Conservation (phyloP, 768 basidiomycete species). For the Mrakia frigida region DNA sequence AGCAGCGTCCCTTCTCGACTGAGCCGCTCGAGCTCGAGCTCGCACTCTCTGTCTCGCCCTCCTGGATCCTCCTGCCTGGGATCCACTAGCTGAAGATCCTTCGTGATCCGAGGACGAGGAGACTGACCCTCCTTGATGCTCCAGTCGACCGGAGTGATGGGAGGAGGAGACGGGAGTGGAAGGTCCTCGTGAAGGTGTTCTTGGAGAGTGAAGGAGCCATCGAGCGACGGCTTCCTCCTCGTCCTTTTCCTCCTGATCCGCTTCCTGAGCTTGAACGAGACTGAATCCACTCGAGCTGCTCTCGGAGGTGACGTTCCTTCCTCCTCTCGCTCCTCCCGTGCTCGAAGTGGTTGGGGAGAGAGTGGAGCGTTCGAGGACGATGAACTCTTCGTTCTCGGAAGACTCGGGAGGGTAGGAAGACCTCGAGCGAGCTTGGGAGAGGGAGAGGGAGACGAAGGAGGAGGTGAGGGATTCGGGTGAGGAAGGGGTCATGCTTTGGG, state of each 20-base stretch:
- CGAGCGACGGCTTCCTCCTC: background rate
- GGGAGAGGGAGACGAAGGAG: constrained; percentile 11
- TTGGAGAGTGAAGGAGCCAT: background rate
- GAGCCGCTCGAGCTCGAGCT: background rate
- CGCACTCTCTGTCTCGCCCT: constrained; percentile 4
- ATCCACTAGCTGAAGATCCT: background rate
- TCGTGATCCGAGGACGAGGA: background rate
- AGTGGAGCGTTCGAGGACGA: background rate
- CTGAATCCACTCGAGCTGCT: background rate
- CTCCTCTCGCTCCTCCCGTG: no score
- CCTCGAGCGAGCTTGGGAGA: background rate
- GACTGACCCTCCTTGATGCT: no score
- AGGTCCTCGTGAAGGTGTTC: background rate
- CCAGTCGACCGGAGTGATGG: background rate
- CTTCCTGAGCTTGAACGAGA: background rate
- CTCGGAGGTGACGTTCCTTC: background rate
- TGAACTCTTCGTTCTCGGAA: background rate
- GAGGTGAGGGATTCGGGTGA: constrained; percentile 1
- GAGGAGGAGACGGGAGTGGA: background rate
- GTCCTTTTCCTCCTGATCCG: background rate
- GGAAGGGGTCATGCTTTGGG: background rate
- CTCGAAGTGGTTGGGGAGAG: background rate
- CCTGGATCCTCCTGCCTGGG: background rate
- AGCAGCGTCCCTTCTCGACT: background rate
- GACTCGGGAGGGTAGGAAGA: background rate